These are phyloP conservation scores for Sicyos edulis DNA, from an alignment of 306 rosid species.

Conservation along the genomic window DNA sequence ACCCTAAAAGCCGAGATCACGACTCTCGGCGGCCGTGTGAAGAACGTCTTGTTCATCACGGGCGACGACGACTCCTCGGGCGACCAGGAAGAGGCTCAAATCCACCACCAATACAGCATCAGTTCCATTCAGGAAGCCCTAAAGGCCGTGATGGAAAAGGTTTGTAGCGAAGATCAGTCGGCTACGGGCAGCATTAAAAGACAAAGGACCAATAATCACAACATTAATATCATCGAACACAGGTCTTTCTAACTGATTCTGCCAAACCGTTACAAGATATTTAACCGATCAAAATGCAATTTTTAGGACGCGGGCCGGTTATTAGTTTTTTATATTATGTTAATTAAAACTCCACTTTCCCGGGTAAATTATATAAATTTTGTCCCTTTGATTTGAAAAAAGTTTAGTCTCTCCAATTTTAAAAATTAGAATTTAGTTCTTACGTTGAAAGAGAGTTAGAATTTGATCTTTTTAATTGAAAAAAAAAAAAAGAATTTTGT, in stretches of 20 bases:
- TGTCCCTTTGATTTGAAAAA: too few relatives aligned
- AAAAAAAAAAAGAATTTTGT: too few relatives aligned
- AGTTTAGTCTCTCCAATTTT: too few relatives aligned
- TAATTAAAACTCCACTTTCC: too few relatives aligned
- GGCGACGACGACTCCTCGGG: conserved; percentile 30
- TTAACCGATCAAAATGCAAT: neutral
- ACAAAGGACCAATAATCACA: conserved; percentile 53
- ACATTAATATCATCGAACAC: conserved; percentile 34
- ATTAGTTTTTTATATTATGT: too few relatives aligned
- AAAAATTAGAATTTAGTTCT: too few relatives aligned
- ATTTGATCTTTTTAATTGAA: too few relatives aligned
- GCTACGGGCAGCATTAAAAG: conserved; percentile 70
- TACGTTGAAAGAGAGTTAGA: too few relatives aligned
- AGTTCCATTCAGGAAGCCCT: conserved; percentile 81
- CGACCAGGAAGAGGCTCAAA: conserved; percentile 19
- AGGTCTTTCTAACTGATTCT: conserved; percentile 28
- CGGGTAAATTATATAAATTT: too few relatives aligned
- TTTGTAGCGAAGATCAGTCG: conserved; percentile 40
- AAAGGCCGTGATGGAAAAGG: conserved; percentile 74
- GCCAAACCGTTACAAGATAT: neutral
- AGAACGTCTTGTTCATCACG: conserved; percentile 66
- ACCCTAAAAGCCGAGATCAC: conserved; percentile 83
- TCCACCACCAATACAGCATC: conserved; percentile 46
- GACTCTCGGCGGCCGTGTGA: conserved; percentile 67
- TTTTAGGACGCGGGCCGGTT: conserved; percentile 31